Conservation (phyloP, 768 basidiomycete genomes). For the Amanita phalloides region DNA sequence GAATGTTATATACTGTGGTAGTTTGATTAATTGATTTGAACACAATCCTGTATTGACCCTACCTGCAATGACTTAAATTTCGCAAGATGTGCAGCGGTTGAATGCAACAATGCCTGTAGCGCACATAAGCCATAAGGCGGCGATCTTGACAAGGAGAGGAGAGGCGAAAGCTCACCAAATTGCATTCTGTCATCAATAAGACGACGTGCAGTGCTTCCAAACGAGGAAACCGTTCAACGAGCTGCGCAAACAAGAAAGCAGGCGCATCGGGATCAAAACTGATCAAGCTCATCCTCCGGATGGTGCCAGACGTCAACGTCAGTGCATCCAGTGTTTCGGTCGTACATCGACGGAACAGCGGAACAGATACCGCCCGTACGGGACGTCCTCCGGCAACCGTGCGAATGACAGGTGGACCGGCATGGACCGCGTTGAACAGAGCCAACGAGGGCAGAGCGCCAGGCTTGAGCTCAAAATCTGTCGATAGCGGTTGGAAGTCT, state of each 20-base stretch:
- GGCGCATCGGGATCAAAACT: slow-evolving; percentile 41
- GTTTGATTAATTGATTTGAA: background rate
- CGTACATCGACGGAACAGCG: slow-evolving; percentile 33
- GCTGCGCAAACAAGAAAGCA: slow-evolving; percentile 31
- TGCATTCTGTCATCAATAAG: slow-evolving; percentile 38
- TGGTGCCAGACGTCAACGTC: slow-evolving; percentile 21
- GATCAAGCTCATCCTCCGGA: slow-evolving; percentile 46
- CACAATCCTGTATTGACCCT: background rate
- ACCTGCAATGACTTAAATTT: slow-evolving; percentile 28
- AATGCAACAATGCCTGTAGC: slow-evolving; percentile 30
- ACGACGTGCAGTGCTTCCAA: slow-evolving; percentile 57
- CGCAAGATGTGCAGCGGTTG: slow-evolving; percentile 25
- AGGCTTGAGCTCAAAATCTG: slow-evolving; percentile 23
- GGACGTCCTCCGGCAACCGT: slow-evolving; percentile 37
- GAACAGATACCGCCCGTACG: slow-evolving; percentile 38
- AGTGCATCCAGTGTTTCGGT: slow-evolving; percentile 34
- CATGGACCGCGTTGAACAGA: slow-evolving; percentile 44
- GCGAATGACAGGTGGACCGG: slow-evolving; percentile 32
- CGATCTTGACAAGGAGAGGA: background rate
- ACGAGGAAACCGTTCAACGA: slow-evolving; percentile 33
- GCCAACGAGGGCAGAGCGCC: slow-evolving; percentile 35
- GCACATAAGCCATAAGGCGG: background rate
- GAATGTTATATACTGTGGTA: slow-evolving; percentile 45
- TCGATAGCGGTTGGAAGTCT: slow-evolving; percentile 2
- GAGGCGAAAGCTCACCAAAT: slow-evolving; percentile 24